phyloP scores from a whole-genome alignment of 768 basidiomycete genomes.

The Floccularia luteovirens region DNA sequence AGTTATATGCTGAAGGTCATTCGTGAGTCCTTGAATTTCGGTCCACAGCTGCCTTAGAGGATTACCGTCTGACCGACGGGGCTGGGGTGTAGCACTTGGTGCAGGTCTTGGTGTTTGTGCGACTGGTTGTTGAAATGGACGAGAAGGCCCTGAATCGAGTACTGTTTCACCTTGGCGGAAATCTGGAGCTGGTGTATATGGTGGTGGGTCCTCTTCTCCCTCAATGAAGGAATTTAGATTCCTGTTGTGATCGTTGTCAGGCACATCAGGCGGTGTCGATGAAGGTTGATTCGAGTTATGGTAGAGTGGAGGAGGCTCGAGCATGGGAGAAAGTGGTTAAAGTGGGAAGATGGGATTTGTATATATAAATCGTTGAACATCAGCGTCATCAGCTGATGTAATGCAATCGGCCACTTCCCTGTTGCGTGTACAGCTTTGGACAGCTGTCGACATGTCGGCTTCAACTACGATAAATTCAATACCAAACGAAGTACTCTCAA shows the following conservation, averaged over 20 bases:
- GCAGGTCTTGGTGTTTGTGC: background rate
- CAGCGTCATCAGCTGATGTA: too few species aligned
- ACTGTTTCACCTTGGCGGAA: slow-evolving; percentile 1
- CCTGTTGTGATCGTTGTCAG: too few species aligned
- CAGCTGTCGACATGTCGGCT: too few species aligned
- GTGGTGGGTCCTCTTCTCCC: slow-evolving; percentile 14
- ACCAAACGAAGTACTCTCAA: background rate
- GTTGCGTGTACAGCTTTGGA: too few species aligned
- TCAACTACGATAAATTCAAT: background rate
- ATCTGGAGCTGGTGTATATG: slow-evolving; percentile 3
- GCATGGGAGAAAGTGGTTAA: too few species aligned
- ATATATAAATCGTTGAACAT: too few species aligned
- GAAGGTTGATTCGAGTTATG: too few species aligned
- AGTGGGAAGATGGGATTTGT: too few species aligned
- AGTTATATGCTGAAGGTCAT: background rate
- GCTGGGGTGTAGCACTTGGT: background rate
- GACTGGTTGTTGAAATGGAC: slow-evolving; percentile 1
- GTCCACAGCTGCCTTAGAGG: background rate
- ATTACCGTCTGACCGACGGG: background rate
- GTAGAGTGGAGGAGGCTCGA: too few species aligned
- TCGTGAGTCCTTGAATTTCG: background rate
- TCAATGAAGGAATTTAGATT: too few species aligned
- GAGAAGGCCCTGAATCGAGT: background rate
- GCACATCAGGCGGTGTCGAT: too few species aligned
- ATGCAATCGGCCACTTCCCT: too few species aligned